Base-by-base conservation (phyloP, 768 basidiomycete species). In the Fomitopsis pulvina region DNA sequence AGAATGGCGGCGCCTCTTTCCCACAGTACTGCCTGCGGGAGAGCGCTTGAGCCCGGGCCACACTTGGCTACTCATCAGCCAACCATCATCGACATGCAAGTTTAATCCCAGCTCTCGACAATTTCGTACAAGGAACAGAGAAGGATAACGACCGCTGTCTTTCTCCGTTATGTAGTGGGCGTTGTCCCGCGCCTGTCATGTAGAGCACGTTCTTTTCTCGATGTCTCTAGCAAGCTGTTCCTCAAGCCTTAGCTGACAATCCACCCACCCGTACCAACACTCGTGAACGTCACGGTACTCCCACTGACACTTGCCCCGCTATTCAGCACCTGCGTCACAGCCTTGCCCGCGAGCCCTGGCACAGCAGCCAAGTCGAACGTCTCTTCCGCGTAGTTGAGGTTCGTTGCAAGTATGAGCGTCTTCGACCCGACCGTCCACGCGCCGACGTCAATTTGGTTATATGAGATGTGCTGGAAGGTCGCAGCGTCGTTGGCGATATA, bases 371-470 rank as follows among this genome's bases (percentile, higher is more conserved):
- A 46, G 14, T 51, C 43, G 34, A 66, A 46, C 37, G 47, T 50
- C 40, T 56, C 57, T 4, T 46, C 45, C 7, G 52, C 53, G 34
- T 63, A 60, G 50, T 68, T 66, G 41, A 66, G 38, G 52, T 71
- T 71, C 41, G 63, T 63, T 11, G 61, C 66, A 29, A 71, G 59
- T 37, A 69, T 43, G n/a, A 71, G 62, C 21, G 64, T 64, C 41
- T 63, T 56, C 5, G 25, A 50, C 40, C 58, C 65, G 6, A 65
- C 55, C 9, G 58, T 65, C 68, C 69, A 69, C 29, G 63, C 27
- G 3, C 66, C 68, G 39, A 69, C 60, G 54, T 71, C 66, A 20
- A 68, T 55, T 12, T 65, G 55, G 44, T 54, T 41, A 11, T 45
- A 29, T 20, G 48, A 32, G 22, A 57, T 39, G 47, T 57, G 59